Evolutionary conservation across 257 asterid species (phyloP), one percentile per base, ranked within the genome.

Genomic region (Ilex aquifolium): DNA sequence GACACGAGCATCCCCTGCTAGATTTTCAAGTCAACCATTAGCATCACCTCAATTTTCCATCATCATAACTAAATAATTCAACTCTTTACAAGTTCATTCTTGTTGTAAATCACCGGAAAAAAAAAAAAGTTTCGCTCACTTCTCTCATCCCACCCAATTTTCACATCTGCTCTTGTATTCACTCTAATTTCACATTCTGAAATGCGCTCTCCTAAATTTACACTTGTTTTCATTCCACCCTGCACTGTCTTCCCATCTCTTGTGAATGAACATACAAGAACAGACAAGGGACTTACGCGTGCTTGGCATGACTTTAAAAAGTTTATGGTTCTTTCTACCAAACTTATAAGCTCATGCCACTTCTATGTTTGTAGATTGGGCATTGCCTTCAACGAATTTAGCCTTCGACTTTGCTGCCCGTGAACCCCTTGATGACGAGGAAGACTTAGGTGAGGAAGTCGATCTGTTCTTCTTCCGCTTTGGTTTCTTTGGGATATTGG

Each of bases 401-500:
- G 85, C 51, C 70, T 83, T 84, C 2, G 85, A 63, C 64, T 77
- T 77, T 49, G 82, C 61, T 58, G 73, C 67, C 60, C 88, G 75
- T 21, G 88, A 71, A 10, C 90, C 66, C 73, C 71, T 75, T 32
- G 91, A 82, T 36, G 80, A 66, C 16, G 73, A 73, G 44, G 67
- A 68, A 7, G 88, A 77, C 66, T 65, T 78, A 12, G 87, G 84
- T 56, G 93, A 84, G 53, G 87, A 71, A 16, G 64, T 60, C 6
- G 85, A 76, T 77, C 77, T 88, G 13, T 42, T 6, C 76, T 88
- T 91, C 82, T 82, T 88, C 69, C 94, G 77, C 62, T 69, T 88
- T 32, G 72, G 88, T 72, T 86, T 84, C 75, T 85, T 83, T 53
- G 67, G 77, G 2, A 75, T 60, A 39, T 71, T 74, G 17, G 83